These are phyloP conservation scores for Saturnispora sekii DNA, from an alignment of 805 yeast species.

Conservation along the genomic window DNA sequence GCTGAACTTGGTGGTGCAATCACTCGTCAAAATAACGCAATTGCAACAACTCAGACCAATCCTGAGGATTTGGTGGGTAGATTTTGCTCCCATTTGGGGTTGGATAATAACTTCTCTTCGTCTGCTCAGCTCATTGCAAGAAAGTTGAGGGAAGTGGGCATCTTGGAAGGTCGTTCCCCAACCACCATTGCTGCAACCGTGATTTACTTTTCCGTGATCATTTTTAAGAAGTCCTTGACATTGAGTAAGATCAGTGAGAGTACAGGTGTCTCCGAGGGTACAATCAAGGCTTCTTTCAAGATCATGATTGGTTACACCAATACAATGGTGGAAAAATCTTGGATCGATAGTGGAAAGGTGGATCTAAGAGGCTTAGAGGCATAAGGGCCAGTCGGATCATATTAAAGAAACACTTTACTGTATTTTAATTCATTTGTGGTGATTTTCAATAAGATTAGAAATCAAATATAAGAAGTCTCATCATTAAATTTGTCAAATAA, in stretches of 20 bases:
- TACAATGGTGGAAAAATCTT: constrained; percentile 62
- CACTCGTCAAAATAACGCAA: constrained; percentile 38
- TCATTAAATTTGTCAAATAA: too few relatives aligned
- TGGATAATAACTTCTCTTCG: constrained; percentile 73
- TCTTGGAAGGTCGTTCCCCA: constrained; percentile 92
- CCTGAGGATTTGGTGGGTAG: constrained; percentile 94
- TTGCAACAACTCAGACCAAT: constrained; percentile 71
- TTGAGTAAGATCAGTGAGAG: constrained; percentile 82
- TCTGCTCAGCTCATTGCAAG: constrained; percentile 92
- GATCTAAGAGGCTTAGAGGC: constrained; percentile 17
- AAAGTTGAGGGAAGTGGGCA: constrained; percentile 82
- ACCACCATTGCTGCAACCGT: constrained; percentile 97
- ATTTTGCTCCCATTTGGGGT: constrained; percentile 90
- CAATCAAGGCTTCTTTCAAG: constrained; percentile 86
- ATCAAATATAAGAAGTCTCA: too few relatives aligned
- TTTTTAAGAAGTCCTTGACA: constrained; percentile 69
- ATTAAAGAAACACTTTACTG: too few relatives aligned
- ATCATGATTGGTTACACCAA: constrained; percentile 67
- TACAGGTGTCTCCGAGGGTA: constrained; percentile 95
- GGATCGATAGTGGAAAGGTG: constrained; percentile 64
- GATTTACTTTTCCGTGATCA: constrained; percentile 83
- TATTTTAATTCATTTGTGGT: background rate
- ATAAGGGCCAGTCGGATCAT: too few relatives aligned
- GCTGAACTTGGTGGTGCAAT: constrained; percentile 32
- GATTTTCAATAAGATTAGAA: background rate